phyloP scores from a whole-genome alignment of 2,329 filamentous ascomycete species.

The Alternaria longipes region DNA sequence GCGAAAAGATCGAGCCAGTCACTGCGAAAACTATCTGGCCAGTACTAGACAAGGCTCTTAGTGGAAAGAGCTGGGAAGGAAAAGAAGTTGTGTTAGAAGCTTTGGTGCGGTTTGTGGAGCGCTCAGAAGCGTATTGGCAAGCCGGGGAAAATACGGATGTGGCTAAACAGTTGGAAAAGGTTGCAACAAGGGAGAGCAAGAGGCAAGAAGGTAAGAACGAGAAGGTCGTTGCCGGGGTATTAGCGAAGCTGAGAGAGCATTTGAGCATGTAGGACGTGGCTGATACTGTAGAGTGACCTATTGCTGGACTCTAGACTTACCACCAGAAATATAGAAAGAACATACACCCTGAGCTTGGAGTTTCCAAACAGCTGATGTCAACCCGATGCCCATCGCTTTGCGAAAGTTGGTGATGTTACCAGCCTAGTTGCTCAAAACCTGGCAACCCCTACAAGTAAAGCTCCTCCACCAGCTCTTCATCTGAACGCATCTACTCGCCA shows the following conservation, averaged over 20 bases:
- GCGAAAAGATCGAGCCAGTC: slow-evolving; percentile 66
- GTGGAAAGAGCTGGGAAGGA: slow-evolving; percentile 89
- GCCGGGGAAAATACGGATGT: slow-evolving; percentile 65
- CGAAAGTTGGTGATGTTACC: not conserved
- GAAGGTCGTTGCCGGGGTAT: slow-evolving; percentile 30
- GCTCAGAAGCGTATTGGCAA: slow-evolving; percentile 66
- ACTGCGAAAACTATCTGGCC: slow-evolving; percentile 79
- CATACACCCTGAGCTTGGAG: not conserved
- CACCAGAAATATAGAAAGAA: not conserved
- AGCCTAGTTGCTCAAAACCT: not conserved
- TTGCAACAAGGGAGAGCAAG: slow-evolving; percentile 82
- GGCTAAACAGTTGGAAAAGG: slow-evolving; percentile 73
- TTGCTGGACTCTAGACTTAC: not conserved
- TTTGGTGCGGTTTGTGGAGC: slow-evolving; percentile 79
- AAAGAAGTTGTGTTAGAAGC: slow-evolving; percentile 86
- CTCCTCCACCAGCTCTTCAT: not conserved
- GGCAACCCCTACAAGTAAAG: not conserved
- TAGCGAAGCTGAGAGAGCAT: slow-evolving; percentile 27
- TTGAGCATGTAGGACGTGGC: slow-evolving; percentile 12
- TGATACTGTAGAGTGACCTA: not conserved
- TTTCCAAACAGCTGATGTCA: not conserved
- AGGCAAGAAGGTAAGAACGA: slow-evolving; percentile 84
- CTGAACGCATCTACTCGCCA: not conserved
- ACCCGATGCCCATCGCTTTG: not conserved
- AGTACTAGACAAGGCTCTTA: slow-evolving; percentile 79